These are phyloP conservation scores for Diaporthe ilicicola DNA, from an alignment of 2,329 filamentous ascomycete species.

Conservation along the genomic window DNA sequence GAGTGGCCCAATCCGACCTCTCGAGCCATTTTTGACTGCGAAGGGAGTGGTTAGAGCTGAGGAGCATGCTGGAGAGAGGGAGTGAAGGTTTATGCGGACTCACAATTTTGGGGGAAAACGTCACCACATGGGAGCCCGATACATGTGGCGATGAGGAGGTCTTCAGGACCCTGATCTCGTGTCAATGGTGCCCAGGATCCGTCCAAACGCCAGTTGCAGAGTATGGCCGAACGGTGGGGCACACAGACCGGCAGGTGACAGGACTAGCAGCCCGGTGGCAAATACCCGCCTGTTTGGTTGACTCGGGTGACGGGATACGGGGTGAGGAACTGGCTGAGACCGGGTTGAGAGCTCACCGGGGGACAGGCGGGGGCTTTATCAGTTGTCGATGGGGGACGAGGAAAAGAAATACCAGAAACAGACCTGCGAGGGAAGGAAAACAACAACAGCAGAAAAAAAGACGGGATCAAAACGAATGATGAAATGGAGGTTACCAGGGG, in stretches of 20 bases:
- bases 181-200: conserved; percentile 31
- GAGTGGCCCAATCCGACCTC: conserved; percentile 29
- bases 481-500: conserved; percentile 26
- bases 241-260: conserved; percentile 31
- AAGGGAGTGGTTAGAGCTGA: conserved; percentile 10
- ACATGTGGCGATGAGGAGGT: conserved; percentile 33
- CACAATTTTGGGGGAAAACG: conserved; percentile 26
- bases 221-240: conserved; percentile 35
- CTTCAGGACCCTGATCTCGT: conserved; percentile 35
- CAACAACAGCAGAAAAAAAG: conserved; percentile 22
- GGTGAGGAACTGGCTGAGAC: conserved; percentile 26
- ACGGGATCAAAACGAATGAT: conserved; percentile 32
- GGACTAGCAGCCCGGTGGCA: conserved; percentile 34
- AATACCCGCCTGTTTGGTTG: conserved; percentile 29
- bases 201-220: conserved; percentile 31
- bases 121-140: conserved; percentile 33
- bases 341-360: conserved; percentile 28
- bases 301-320: conserved; percentile 18
- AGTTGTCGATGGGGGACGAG: not conserved
- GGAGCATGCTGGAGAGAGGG: not conserved
- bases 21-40: conserved; percentile 29
- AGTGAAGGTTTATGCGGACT: conserved; percentile 21
- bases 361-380: conserved; percentile 20
- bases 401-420: conserved; percentile 18
- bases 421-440: conserved; percentile 22